Evolutionary conservation across 192 early-diverging fungal genomes (phyloP), one percentile per base, ranked within the genome.

Genomic region (Phlyctochytrium planicorne): DNA sequence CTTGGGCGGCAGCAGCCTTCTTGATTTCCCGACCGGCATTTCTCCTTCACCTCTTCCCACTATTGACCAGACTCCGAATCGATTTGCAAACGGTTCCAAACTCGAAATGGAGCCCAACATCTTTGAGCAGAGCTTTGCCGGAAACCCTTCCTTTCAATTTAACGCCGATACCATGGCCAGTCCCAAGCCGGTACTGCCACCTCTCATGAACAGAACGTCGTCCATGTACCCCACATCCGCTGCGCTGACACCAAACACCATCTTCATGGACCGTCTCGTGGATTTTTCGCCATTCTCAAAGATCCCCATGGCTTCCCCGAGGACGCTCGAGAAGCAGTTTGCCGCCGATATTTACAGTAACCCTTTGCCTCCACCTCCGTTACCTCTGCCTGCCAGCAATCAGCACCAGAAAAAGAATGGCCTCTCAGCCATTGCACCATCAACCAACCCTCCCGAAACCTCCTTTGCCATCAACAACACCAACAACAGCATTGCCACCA

Each of bases 21-120:
- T 77, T 23, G 75, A 77, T 50, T 77, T 77, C 52, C 75, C 75
- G 10, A 71, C 70, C 1, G 75, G 75, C 27, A 27, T 69, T 33
- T 73, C 70, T 4, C 75, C 75, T 3, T 70, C 75, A 25, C 70
- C 71, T 12, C 67, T 80, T n/a, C 71, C 75, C 16, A 74, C 78
- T 3, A 76, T 77, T 35, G 74, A 73, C 32, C 68, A 76, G 59
- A 80, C 78, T 3, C 78, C 78, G 2, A 77, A 76, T 34, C 62
- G 71, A 20, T 73, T 80, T 50, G 40, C 40, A 47, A 47, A 20
- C 20, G 6, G 10, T 20, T 14, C 40, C 40, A 94, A 94, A 65
- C 82, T 94, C 29, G 86, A 91, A 62, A 78, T 86, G 59, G 93
- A 95, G 63, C 90, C 90, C 35, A 95, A 95, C 81, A 92, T 91